Conservation (phyloP, 306 rosid species). For the Mimosa bimucronata region DNA sequence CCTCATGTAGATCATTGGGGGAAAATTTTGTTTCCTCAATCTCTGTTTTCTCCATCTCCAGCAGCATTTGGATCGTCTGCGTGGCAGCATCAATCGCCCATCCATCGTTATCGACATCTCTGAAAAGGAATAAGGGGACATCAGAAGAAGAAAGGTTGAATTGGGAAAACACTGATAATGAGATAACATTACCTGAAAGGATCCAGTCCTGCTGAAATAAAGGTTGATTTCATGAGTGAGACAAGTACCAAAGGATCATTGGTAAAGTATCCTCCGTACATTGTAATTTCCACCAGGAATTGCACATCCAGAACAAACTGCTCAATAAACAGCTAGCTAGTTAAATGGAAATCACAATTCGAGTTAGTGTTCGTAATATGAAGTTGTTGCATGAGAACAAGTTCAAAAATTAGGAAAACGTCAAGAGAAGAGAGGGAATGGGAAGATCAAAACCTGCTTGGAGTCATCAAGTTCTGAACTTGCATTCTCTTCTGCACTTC, state of each 20-base stretch:
- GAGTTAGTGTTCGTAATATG: not conserved
- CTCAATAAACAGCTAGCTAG: constrained; percentile 16
- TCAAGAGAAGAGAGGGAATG: not conserved
- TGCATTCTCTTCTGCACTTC: constrained; percentile 40
- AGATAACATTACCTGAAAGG: constrained; percentile 58
- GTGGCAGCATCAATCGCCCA: constrained; percentile 57
- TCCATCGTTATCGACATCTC: constrained; percentile 50
- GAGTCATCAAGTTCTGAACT: constrained; percentile 40
- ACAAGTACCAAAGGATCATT: constrained; percentile 52
- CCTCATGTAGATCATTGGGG: constrained; percentile 37
- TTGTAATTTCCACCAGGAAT: constrained; percentile 71
- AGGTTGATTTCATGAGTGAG: constrained; percentile 65
- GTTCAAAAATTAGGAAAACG: not conserved
- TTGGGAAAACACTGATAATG: constrained; percentile 8
- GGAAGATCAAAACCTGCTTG: constrained; percentile 55
- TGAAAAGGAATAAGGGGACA: constrained; percentile 32
- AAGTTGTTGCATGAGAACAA: not conserved
- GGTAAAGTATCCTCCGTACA: constrained; percentile 69
- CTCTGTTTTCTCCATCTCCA: constrained; percentile 61
- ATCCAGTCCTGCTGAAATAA: constrained; percentile 56
- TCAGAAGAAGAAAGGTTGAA: not conserved
- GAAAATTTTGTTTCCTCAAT: constrained; percentile 50
- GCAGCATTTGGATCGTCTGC: constrained; percentile 57
- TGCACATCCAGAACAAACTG: constrained; percentile 74
- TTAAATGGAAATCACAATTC: constrained; percentile 20